Evolutionary conservation across 169 alveolate species (phyloP), one percentile per base, ranked within the genome.

Genomic region (Eimeria zaria): DNA sequence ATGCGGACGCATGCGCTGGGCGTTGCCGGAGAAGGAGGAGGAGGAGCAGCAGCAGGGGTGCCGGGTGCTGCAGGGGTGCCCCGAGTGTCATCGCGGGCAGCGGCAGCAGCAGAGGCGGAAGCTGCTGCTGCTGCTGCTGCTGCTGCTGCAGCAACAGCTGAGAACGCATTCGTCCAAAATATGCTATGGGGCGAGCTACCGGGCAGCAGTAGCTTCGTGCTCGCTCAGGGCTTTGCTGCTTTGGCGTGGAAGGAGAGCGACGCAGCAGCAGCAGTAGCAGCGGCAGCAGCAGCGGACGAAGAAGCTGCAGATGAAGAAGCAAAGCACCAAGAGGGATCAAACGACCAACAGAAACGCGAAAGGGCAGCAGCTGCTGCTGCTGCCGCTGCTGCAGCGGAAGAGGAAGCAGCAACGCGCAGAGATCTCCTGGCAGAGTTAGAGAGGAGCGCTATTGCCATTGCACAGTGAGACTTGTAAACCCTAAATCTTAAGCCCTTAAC

Each of bases 201-300:
- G 30, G 91, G 91, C 74, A 83, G 91, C 91, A 83, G 78, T 55
- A 83, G 91, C 76, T 83, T 83, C 62, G 33, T 55, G 76, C 51
- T 83, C 27, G 91, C 91, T 18, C 71, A 83, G 51, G 74, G 76
- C 27, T 83, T 83, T 51, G 91, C 91, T 36, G 91, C 91, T 30
- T 27, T 83, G 91, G 91, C 91, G 91, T 83, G 91, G 91, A 83
- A 67, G 64, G 91, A 83, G 33, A 83, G 48, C 39, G 91, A 83
- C 33, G 64, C 94, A 41, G 64, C 53, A 87, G 81, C 67, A n/a
- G 64, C 76, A 51, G 41, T n/a, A 58, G 67, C 30, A 16, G n/a
- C n/a, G n/a, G n/a, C n/a, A n/a, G n/a, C 53, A 53, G 53, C 46
- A 58, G 76, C 91, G 8, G 76, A 44, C 18, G 58, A 30, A 84